These are phyloP conservation scores for Pleurotus pulmonarius DNA, from an alignment of 768 basidiomycete genomes.

Conservation along the genomic window DNA sequence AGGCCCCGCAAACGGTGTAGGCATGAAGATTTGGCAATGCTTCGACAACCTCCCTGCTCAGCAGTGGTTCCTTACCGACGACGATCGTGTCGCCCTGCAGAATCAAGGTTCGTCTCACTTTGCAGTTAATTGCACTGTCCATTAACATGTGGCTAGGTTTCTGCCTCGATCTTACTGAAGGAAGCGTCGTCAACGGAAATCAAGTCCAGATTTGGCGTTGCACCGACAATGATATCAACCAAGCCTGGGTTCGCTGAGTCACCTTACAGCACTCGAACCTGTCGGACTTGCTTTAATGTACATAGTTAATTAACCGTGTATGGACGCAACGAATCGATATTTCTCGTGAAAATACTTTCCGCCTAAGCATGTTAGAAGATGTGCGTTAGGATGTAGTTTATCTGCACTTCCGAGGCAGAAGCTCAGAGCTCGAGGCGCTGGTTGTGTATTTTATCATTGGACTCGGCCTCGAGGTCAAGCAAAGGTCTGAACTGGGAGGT, in stretches of 20 bases:
- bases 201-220: conserved; percentile 5
- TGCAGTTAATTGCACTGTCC: neutral
- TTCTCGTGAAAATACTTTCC: too few species aligned
- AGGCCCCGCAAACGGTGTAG: conserved; percentile 3
- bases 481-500: too few species aligned
- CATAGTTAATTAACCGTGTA: too few species aligned
- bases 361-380: too few species aligned
- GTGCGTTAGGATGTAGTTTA: too few species aligned
- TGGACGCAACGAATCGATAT: too few species aligned
- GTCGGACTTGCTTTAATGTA: too few species aligned
- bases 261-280: neutral
- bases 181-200: neutral
- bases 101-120: neutral
- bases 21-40: conserved; percentile 7
- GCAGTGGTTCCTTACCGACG: conserved; percentile 5
- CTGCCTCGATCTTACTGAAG: conserved; percentile 1
- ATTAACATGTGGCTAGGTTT: neutral
- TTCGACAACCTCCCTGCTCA: conserved; percentile 4
- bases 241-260: neutral
- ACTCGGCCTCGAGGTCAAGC: too few species aligned
- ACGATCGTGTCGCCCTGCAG: conserved; percentile 1
- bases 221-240: conserved; percentile 2
- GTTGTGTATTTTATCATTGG: too few species aligned
- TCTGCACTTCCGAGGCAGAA: too few species aligned
- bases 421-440: too few species aligned